Evolutionary conservation across 352 stramenopile genomes (phyloP).

Genomic region (Pythium dissotocum): DNA sequence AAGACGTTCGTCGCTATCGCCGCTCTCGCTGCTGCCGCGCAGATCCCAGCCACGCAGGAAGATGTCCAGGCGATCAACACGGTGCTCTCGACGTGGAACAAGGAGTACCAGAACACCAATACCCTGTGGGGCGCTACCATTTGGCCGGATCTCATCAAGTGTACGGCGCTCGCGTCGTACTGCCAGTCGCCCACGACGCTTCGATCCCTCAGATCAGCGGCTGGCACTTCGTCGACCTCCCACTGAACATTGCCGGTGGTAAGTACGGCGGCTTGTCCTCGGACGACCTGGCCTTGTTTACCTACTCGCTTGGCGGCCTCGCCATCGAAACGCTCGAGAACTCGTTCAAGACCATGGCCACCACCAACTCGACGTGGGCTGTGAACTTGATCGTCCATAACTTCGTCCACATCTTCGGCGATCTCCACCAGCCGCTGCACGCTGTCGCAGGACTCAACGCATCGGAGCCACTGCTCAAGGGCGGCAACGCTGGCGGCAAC

Average conservation of each 20-base stretch:
- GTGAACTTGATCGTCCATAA: constrained; percentile 55
- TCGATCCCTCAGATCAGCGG: constrained; percentile 46
- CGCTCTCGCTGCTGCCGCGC: constrained; percentile 15
- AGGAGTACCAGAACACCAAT: constrained; percentile 61
- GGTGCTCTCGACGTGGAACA: constrained; percentile 46
- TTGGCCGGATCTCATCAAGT: constrained; percentile 68
- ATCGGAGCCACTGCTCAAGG: neutral
- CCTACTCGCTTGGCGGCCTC: constrained; percentile 42
- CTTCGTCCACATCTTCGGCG: constrained; percentile 68
- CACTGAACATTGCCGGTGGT: constrained; percentile 46
- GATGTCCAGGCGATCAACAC: constrained; percentile 53
- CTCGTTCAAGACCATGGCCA: constrained; percentile 45
- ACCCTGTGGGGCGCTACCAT: constrained; percentile 46
- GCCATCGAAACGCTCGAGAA: constrained; percentile 44
- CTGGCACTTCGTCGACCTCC: constrained; percentile 69
- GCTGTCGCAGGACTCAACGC: constrained; percentile 30
- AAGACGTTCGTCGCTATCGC: neutral
- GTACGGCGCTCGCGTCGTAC: constrained; percentile 35
- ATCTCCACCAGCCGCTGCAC: constrained; percentile 60
- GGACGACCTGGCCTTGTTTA: constrained; percentile 23
- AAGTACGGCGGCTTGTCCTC: constrained; percentile 41
- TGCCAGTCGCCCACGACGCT: constrained; percentile 35
- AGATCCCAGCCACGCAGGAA: constrained; percentile 10
- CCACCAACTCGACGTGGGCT: constrained; percentile 56
- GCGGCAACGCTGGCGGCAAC: neutral